Evolutionary conservation across 1,284 basidiomycete genomes (phyloP).

Genomic region (Albatrellus sp.): DNA sequence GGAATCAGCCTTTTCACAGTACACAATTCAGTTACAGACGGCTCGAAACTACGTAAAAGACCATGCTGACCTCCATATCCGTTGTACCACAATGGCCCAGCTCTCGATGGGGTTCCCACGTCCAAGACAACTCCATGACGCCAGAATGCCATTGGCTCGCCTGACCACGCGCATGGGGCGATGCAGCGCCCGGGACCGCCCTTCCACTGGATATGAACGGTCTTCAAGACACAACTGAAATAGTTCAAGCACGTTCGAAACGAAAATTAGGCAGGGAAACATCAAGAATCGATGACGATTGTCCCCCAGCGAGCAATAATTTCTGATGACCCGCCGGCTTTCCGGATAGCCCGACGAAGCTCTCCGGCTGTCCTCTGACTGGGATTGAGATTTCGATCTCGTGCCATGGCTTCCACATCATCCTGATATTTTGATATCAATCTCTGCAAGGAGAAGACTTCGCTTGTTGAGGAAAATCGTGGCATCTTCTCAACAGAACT

Average conservation of each 20-base stretch:
- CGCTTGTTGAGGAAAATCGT: conserved; percentile 62
- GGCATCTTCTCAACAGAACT: conserved; percentile 31
- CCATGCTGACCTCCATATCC: too few species aligned
- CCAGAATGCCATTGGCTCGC: too few species aligned
- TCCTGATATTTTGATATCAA: conserved; percentile 64
- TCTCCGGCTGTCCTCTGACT: conserved; percentile 85
- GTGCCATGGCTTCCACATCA: conserved; percentile 69
- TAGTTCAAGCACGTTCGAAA: too few species aligned
- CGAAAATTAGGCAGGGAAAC: too few species aligned
- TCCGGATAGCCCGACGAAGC: conserved; percentile 49
- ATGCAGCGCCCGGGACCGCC: too few species aligned
- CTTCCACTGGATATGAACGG: too few species aligned
- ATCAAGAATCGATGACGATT: neutral
- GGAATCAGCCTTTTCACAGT: too few species aligned
- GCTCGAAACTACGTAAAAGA: neutral
- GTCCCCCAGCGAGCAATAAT: conserved; percentile 9
- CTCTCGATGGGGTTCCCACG: too few species aligned
- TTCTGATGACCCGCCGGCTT: conserved; percentile 30
- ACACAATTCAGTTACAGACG: neutral
- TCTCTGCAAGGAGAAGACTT: conserved; percentile 54
- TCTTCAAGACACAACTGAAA: too few species aligned
- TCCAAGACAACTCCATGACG: too few species aligned
- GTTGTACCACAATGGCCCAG: too few species aligned
- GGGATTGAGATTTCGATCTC: conserved; percentile 70
- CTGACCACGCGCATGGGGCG: too few species aligned